These are phyloP conservation scores for Dactylonectria macrodidyma DNA, from an alignment of 2,329 filamentous ascomycete species.

Conservation along the genomic window DNA sequence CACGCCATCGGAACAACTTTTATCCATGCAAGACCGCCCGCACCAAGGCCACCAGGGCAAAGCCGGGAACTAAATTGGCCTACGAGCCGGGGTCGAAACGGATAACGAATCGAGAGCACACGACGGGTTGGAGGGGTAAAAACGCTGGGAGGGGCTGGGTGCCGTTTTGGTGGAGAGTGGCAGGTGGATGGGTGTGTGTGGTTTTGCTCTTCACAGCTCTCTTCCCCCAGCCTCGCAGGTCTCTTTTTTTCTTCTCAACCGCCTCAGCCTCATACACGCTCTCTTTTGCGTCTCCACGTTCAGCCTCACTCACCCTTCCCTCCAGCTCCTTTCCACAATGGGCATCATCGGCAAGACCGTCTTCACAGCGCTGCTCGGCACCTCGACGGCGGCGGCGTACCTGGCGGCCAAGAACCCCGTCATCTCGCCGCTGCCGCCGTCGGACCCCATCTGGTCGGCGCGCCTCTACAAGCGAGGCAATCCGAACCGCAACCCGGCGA, in stretches of 20 bases:
- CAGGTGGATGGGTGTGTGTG: background rate
- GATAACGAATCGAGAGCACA: no score
- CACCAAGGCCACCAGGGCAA: no score
- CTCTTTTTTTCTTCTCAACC: background rate
- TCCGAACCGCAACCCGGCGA: conserved; percentile 72
- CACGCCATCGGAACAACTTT: no score
- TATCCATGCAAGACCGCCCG: no score
- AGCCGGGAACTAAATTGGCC: no score
- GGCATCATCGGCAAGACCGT: conserved; percentile 66
- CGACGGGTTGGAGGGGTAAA: no score
- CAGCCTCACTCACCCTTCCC: background rate
- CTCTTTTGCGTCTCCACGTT: background rate
- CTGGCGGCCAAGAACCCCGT: conserved; percentile 68
- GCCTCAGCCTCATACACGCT: background rate
- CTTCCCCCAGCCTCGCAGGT: background rate
- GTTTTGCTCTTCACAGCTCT: background rate
- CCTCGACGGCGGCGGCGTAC: conserved; percentile 64
- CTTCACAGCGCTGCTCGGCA: conserved; percentile 62
- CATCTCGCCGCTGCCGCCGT: conserved; percentile 69
- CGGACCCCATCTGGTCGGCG: conserved; percentile 74
- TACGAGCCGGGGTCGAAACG: no score
- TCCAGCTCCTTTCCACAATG: conserved; percentile 55
- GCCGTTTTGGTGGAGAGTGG: conserved; percentile 13
- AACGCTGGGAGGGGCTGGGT: background rate
- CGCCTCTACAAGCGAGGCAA: conserved; percentile 73